Evolutionary conservation across 2,329 filamentous ascomycete species (phyloP), one percentile per base, ranked within the genome.

Genomic region (Fusarium bactridioides): DNA sequence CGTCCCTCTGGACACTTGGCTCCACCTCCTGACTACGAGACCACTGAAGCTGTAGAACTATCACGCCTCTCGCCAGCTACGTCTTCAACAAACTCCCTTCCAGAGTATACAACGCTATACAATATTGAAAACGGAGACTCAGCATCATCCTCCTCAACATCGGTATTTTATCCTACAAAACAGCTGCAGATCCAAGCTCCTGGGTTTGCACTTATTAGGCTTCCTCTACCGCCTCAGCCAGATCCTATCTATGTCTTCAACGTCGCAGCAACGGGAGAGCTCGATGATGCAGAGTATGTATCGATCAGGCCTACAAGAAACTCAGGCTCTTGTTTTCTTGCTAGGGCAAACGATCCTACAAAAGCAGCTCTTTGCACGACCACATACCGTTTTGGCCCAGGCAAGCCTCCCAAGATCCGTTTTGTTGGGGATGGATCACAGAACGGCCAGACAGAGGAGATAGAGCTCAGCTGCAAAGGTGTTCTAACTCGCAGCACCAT

Each of bases 371-470:
- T 89, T n/a, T 85, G 83, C 69, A 82, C 78, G 2, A 91, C 89
- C 1, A 84, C 83, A 7, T 91, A 91, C 79, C 86, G 84, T 70
- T 90, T 86, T 74, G 89, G 89, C 0, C 88, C 88, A 4, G 83
- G 83, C 44, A 83, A 83, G 5, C 83, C 86, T 11, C 89, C 89
- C 7, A 78, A 83, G 47, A 79, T 91, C 29, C 67, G 72, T 38
- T 71, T 79, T 51, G 35, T 68, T 27, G 64, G 65, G 33, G 47
- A 58, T 59, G 53, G 38, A 60, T 48, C 44, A 7, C 44, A 47
- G 11, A 21, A 53, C 3, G 45, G 10, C 2, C 27, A 55, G 47
- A 23, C 73, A 21, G 76, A 80, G 10, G 78, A 78, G 16, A 73
- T 79, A 13, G 74, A 77, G 43, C 74, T 78, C 37, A 57, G 54